Evolutionary conservation across 2,329 filamentous ascomycete genomes (phyloP), one percentile per base, ranked within the genome.

Genomic region (Cadophora malorum): DNA sequence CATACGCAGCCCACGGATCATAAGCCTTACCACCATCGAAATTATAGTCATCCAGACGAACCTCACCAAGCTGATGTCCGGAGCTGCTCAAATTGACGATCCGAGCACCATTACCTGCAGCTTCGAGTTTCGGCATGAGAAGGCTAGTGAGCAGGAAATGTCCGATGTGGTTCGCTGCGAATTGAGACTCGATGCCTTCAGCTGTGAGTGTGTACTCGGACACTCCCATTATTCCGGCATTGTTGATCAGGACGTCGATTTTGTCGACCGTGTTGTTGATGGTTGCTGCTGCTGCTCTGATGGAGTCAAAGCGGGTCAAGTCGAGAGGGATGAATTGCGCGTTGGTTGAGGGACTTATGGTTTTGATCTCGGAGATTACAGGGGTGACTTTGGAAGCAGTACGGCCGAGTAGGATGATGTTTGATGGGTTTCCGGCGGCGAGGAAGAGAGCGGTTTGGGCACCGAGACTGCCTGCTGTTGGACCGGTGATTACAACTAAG

Each of bases 201-300:
- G 16, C 10, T 28, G 64, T 67, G 4, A 64, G 64, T 5, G 33
- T 45, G 31, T 28, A 68, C 3, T 64, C 23, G 60, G 49, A 55
- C 2, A 67, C 35, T 14, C 10, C 53, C 67, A 71, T 73, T 10
- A 74, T 63, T 12, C 70, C 72, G 2, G 71, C 72, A 52, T 71
- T 73, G 58, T 73, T 74, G 4, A 83, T 76, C 8, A 82, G 70
- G 6, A 82, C 76, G 53, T 83, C 79, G 12, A 83, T 76, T 14
- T 80, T 80, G 0, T 67, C 55, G 1, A 80, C 74, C 23, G 71
- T 38, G 35, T 67, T 64, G n/a, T 77, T 79, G 5, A 83, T 74
- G 8, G 76, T 74, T 0, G 70, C 73, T 1, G 81, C 82, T 0
- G 81, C 80, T 4, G 71, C 66, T 28, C 81, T 78, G 2, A 84